Evolutionary conservation across 306 rosid genomes (phyloP).

Genomic region (Arachis hypogaea): DNA sequence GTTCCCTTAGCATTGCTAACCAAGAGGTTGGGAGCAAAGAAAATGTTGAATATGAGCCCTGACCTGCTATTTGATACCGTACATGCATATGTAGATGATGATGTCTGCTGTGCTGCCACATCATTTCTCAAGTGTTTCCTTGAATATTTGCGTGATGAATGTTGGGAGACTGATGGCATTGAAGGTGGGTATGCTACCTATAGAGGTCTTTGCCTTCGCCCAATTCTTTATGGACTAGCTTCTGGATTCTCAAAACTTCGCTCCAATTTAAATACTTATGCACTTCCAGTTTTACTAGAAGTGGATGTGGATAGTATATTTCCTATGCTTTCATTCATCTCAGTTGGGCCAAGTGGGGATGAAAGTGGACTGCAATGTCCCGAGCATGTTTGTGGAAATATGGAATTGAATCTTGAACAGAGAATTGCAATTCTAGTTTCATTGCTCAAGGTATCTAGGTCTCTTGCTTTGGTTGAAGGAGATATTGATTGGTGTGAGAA

Average conservation of each 20-base stretch:
- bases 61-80: conserved; percentile 62
- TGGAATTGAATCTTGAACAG: conserved; percentile 76
- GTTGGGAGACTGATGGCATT: conserved; percentile 85
- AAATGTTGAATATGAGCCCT: conserved; percentile 71
- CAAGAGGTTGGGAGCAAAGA: conserved; percentile 84
- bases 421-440: conserved; percentile 92
- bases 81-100: conserved; percentile 85
- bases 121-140: conserved; percentile 85
- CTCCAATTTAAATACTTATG: conserved; percentile 87
- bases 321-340: conserved; percentile 81
- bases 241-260: conserved; percentile 94
- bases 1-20: conserved; percentile 86
- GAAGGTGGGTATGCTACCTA: conserved; percentile 81
- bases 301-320: conserved; percentile 88
- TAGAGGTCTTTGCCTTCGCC: conserved; percentile 80
- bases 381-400: conserved; percentile 48
- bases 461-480: conserved; percentile 92
- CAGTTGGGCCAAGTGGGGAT: conserved; percentile 58
- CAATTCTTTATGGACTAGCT: conserved; percentile 77
- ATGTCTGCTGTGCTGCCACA: conserved; percentile 93
- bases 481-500: conserved; percentile 76
- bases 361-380: conserved; percentile 53
- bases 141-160: conserved; percentile 86
- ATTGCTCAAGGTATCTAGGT: conserved; percentile 90
- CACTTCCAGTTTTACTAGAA: conserved; percentile 81